Base-by-base conservation (phyloP, 106 monocot genomes). In the Acanthochlamys bracteata region DNA sequence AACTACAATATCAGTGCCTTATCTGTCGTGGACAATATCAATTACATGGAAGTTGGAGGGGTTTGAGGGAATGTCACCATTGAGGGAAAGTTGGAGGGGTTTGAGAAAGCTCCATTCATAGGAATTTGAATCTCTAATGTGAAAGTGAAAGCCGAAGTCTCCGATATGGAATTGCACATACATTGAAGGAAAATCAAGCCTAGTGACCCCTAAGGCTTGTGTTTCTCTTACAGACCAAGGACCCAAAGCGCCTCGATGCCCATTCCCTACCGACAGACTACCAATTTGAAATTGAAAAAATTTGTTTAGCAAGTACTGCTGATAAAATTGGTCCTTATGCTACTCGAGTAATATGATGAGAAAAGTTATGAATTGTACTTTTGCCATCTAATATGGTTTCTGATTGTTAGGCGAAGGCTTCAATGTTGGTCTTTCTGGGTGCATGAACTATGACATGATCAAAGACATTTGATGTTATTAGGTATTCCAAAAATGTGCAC, bases 31-130 rank as follows among this genome's bases (percentile, higher is more conserved):
- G 24, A 65, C 11, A 57, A 64, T 8, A 76, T 76, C 58, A 69
- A 56, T 26, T 76, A 69, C 63, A 76, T 76, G 75, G 51, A 69
- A 69, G 23, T 69, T 58, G 0, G 69, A 75, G 23, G 69, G 61
- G 6, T 33, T 33, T 1, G 4, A 3, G 33, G 6, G 33, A 33
- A 33, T 33, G 33, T 33, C 33, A 33, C 33, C 6, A 6, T 33
- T 33, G 33, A 1, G 33, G 33, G 33, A 33, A 33, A 33, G 1
- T 33, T 33, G 33, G 33, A 33, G 33, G 33, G 33, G 33, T 33
- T 33, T 33, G 33, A 33, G 33, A 33, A 33, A 33, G 33, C 33
- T 33, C 33, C 33, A 1, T 33, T 33, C 33, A 33, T 6, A 33
- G 33, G 33, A 3, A 33, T 33, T 33, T 33, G 33, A 1, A 33